Percentiles rank a stretch among this genome's conserved stretches.
phyloP scores from a whole-genome alignment of 192 early-diverging fungal species.

The Coemansia nantahalensis region DNA sequence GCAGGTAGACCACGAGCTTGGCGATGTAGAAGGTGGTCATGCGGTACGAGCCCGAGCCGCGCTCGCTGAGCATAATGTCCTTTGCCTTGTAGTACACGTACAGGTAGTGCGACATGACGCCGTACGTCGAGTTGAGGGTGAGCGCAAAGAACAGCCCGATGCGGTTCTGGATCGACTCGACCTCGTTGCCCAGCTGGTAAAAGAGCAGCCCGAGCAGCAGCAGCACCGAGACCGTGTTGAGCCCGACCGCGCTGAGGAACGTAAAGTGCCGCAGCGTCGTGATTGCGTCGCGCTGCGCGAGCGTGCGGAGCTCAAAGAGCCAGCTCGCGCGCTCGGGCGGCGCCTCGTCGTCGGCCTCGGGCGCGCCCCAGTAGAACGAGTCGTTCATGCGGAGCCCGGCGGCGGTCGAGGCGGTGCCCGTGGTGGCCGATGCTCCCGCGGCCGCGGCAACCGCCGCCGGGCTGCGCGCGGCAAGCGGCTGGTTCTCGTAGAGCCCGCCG shows the following conservation, averaged over 20 bases:
- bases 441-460: neutral
- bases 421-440: too few relatives aligned
- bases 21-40: constrained; percentile 60
- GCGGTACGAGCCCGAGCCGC: constrained; percentile 65
- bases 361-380: constrained; percentile 10
- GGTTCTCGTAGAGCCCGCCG: constrained; percentile 37
- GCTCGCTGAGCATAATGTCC: constrained; percentile 61
- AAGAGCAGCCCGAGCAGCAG: constrained; percentile 58
- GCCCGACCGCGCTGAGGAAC: constrained; percentile 39
- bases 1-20: constrained; percentile 58
- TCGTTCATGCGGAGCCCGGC: constrained; percentile 9
- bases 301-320: constrained; percentile 37
- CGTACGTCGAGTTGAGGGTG: constrained; percentile 58
- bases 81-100: constrained; percentile 53
- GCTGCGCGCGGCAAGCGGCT: constrained; percentile 22
- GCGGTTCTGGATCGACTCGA: constrained; percentile 55
- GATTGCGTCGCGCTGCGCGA: constrained; percentile 42
- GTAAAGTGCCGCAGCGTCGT: constrained; percentile 46
- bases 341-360: constrained; percentile 13
- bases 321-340: constrained; percentile 36
- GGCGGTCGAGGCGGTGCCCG: neutral
- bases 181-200: constrained; percentile 48
- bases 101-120: constrained; percentile 59
- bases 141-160: constrained; percentile 52
- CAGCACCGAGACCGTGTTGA: constrained; percentile 51